Evolutionary conservation across 495 filamentous ascomycete genomes (phyloP).

Genomic region (Friedmanniomyces simplex): DNA sequence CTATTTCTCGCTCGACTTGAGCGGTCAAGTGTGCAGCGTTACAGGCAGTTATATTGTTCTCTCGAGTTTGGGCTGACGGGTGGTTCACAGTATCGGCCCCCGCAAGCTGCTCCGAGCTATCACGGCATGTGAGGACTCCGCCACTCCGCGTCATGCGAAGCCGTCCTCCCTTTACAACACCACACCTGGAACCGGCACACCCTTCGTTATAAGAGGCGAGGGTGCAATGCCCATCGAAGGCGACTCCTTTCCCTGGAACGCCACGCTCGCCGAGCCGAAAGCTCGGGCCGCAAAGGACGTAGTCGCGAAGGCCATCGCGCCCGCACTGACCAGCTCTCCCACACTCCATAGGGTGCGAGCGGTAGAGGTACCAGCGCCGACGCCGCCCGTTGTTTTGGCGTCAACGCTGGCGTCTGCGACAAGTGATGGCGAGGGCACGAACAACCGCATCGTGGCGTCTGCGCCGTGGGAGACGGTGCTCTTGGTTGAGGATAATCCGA

Average conservation of each 20-base stretch:
- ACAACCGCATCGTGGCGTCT: too few relatives aligned
- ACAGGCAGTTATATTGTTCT: neutral
- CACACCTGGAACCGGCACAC: neutral
- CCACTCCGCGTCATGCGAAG: neutral
- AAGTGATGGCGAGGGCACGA: too few relatives aligned
- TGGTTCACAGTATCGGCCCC: neutral
- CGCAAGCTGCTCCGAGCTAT: constrained; percentile 1
- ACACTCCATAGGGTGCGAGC: neutral
- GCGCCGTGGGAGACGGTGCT: neutral
- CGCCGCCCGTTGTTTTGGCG: neutral
- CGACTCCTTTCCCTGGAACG: neutral
- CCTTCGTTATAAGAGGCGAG: neutral
- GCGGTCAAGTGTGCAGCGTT: neutral
- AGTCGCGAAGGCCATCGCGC: too few relatives aligned
- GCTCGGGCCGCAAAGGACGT: neutral
- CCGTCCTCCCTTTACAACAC: neutral
- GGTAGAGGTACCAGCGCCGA: neutral
- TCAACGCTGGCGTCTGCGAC: too few relatives aligned
- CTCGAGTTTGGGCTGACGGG: neutral
- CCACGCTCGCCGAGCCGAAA: neutral
- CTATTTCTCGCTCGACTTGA: neutral
- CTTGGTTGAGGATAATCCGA: constrained; percentile 6
- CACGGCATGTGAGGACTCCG: neutral
- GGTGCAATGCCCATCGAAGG: neutral
- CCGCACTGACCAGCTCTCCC: neutral